Percentiles rank a stretch among this genome's conserved stretches.
Evolutionary conservation across 164 flowering plant species (phyloP).

Genomic region (Warburgia ugandensis): DNA sequence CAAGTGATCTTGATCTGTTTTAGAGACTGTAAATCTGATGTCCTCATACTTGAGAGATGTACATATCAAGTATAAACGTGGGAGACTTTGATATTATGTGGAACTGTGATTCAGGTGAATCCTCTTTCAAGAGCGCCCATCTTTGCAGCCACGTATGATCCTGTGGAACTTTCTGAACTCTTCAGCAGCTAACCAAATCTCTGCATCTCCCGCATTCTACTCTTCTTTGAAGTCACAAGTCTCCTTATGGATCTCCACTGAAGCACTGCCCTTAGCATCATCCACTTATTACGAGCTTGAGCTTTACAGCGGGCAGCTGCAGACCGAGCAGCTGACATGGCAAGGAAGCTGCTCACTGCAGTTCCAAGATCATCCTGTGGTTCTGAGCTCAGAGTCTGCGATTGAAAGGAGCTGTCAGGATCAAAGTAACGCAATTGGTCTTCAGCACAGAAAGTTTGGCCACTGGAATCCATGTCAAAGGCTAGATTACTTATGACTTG

Average conservation of each 20-base stretch:
- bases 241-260: constrained; percentile 32
- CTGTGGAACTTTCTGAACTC: too few relatives aligned
- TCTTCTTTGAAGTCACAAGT: constrained; percentile 21
- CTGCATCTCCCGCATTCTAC: constrained; percentile 2
- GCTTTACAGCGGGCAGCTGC: too few relatives aligned
- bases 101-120: too few relatives aligned
- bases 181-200: neutral
- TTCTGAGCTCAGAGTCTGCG: constrained; percentile 26
- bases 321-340: constrained; percentile 11
- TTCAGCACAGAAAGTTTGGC: constrained; percentile 32
- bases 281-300: constrained; percentile 52
- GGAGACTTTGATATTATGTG: too few relatives aligned
- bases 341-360: constrained; percentile 42
- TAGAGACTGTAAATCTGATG: too few relatives aligned
- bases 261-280: constrained; percentile 34
- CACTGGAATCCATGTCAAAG: too few relatives aligned
- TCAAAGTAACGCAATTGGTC: constrained; percentile 40
- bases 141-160: too few relatives aligned
- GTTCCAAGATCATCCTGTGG: constrained; percentile 36
- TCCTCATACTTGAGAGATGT: too few relatives aligned
- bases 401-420: constrained; percentile 17
- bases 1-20: too few relatives aligned
- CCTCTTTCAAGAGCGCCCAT: too few relatives aligned
- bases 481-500: too few relatives aligned
- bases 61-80: too few relatives aligned